Conservation (phyloP, 495 filamentous ascomycete genomes). For the Annulohypoxylon bovei region DNA sequence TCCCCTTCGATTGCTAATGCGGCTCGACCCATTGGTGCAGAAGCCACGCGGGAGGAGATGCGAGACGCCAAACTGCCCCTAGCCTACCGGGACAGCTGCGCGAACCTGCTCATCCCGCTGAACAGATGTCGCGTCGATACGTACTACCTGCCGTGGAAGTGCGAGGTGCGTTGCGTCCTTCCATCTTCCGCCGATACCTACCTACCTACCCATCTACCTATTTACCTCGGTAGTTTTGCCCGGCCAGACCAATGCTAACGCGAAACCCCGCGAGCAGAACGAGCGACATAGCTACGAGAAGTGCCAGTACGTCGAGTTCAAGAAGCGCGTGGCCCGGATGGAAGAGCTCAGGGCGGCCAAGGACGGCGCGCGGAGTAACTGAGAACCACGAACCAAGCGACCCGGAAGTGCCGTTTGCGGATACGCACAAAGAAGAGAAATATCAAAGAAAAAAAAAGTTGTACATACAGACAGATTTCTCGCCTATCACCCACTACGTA, state of each 20-base stretch:
- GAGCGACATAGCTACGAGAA: slow-evolving; percentile 98
- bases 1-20: background rate
- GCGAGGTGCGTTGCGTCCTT: slow-evolving; percentile 80
- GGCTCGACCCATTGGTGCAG: slow-evolving; percentile 41
- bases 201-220: no score
- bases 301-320: slow-evolving; percentile 99
- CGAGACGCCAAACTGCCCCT: slow-evolving; percentile 87
- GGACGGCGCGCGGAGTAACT: slow-evolving; percentile 89
- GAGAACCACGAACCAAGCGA: slow-evolving; percentile 35
- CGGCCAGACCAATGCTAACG: slow-evolving; percentile 13
- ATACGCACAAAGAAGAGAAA: background rate
- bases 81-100: slow-evolving; percentile 93
- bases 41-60: slow-evolving; percentile 90
- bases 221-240: background rate
- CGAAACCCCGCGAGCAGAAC: slow-evolving; percentile 61
- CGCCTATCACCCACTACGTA: background rate
- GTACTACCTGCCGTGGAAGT: slow-evolving; percentile 98
- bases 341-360: slow-evolving; percentile 90
- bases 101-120: slow-evolving; percentile 90
- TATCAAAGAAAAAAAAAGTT: background rate
- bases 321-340: slow-evolving; percentile 98
- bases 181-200: background rate
- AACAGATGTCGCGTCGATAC: slow-evolving; percentile 93
- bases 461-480: slow-evolving; percentile 22
- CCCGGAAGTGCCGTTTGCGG: background rate